A percentile compares a stretch with the other conserved stretches of the same genome.
Evolutionary conservation across 768 basidiomycete species (phyloP).

Genomic region (Chalciporus pseudorubinellus): DNA sequence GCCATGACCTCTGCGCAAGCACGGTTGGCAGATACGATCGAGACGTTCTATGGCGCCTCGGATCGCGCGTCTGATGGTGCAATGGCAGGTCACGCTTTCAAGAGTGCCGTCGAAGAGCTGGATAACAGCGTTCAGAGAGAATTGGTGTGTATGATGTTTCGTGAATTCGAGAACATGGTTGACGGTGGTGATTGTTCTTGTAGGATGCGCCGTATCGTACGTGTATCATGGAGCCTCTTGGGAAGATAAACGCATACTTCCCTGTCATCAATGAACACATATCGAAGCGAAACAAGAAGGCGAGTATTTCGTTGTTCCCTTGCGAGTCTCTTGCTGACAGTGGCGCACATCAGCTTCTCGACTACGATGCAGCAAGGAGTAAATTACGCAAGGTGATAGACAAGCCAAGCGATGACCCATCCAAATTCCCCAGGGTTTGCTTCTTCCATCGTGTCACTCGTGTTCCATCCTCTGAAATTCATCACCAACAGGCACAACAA

Average conservation of each 20-base stretch:
- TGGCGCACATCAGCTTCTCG: conserved; percentile 63
- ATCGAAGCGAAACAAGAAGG: conserved; percentile 95
- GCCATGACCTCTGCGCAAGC: conserved; percentile 95
- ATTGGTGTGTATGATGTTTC: conserved; percentile 56
- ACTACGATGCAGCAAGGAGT: conserved; percentile 92
- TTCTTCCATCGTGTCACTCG: neutral
- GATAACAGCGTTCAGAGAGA: conserved; percentile 83
- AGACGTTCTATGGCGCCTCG: conserved; percentile 85
- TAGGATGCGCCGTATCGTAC: conserved; percentile 94
- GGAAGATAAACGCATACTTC: conserved; percentile 96
- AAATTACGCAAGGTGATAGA: conserved; percentile 86
- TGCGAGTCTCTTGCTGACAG: neutral
- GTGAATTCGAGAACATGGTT: neutral
- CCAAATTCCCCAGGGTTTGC: conserved; percentile 78
- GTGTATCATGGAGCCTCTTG: conserved; percentile 91
- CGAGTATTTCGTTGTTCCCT: conserved; percentile 25
- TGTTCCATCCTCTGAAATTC: neutral
- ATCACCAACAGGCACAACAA: conserved; percentile 68
- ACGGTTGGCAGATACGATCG: conserved; percentile 89
- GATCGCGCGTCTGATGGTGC: conserved; percentile 87
- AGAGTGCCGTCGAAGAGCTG: conserved; percentile 89
- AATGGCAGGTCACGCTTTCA: conserved; percentile 97
- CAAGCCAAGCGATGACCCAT: conserved; percentile 91
- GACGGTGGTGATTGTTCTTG: conserved; percentile 1
- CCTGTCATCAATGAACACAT: conserved; percentile 93